Conservation (phyloP, 108 stramenopile genomes). For the Aurantiochytrium sp. region DNA sequence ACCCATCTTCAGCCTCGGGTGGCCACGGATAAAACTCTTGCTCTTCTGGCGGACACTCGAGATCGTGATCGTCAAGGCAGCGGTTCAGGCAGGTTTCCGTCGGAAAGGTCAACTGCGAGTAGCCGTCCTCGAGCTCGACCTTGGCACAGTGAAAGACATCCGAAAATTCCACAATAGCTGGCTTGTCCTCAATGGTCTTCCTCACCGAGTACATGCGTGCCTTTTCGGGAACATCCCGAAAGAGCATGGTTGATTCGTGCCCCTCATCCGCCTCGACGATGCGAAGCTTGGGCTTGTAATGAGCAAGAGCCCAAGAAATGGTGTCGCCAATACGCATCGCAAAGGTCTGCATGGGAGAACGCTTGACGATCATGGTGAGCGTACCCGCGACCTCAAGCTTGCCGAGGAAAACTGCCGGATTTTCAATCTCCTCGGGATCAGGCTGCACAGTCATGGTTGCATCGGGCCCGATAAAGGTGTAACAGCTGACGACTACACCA, state of each 20-base stretch:
- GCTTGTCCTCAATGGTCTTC: not conserved
- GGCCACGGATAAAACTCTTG: not conserved
- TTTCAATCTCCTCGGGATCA: not conserved
- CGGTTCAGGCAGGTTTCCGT: not conserved
- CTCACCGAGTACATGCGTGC: not conserved
- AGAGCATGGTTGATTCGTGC: not conserved
- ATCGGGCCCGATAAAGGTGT: not conserved
- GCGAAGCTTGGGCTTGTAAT: not conserved
- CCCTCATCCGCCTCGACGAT: not conserved
- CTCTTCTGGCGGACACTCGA: not conserved
- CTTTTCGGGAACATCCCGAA: not conserved
- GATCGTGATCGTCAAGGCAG: not conserved
- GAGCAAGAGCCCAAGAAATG: not conserved
- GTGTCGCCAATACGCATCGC: not conserved
- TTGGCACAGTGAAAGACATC: not conserved
- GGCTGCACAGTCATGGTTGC: not conserved
- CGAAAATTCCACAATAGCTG: not conserved
- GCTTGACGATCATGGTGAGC: not conserved
- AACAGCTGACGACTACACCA: not conserved
- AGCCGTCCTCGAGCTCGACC: not conserved
- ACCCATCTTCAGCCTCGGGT: not conserved
- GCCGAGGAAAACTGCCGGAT: not conserved
- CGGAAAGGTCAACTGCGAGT: not conserved
- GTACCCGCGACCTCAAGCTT: not conserved
- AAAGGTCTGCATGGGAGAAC: not conserved